phyloP scores from a whole-genome alignment of 2,329 filamentous ascomycete species.

The Penicillium freii region DNA sequence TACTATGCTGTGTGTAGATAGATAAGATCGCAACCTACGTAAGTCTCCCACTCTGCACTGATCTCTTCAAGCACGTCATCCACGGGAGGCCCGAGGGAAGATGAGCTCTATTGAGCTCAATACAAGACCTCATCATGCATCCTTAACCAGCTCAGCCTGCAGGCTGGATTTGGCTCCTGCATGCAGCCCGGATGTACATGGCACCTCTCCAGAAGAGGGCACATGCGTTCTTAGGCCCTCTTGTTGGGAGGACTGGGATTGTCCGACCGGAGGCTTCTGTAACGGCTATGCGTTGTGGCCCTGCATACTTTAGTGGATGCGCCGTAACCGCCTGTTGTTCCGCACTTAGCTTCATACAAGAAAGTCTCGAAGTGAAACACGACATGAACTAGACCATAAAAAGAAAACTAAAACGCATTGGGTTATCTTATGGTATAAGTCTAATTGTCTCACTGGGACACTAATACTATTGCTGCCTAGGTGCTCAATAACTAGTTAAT shows the following conservation, averaged over 20 bases:
- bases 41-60: conserved; percentile 1
- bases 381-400: not conserved
- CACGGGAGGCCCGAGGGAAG: not conserved
- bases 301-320: conserved; percentile 26
- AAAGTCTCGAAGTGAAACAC: not conserved
- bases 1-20: not conserved
- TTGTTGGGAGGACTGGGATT: not conserved
- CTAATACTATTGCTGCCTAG: conserved; percentile 2
- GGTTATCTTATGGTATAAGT: not conserved
- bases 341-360: not conserved
- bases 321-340: conserved; percentile 24
- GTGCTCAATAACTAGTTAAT: not conserved
- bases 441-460: not conserved
- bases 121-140: conserved; percentile 16
- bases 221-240: not conserved
- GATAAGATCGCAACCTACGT: not conserved
- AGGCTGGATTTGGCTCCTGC: not conserved
- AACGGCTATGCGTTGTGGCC: conserved; percentile 24
- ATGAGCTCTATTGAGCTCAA: not conserved
- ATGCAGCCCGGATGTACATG: conserved; percentile 7
- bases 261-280: conserved; percentile 3
- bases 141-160: not conserved
- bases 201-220: not conserved
- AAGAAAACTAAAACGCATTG: not conserved
- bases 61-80: conserved; percentile 18